Percentiles rank a stretch among this genome's conserved stretches.
phyloP scores from a whole-genome alignment of 2,329 filamentous ascomycete species.

The Neonectria hederae region DNA sequence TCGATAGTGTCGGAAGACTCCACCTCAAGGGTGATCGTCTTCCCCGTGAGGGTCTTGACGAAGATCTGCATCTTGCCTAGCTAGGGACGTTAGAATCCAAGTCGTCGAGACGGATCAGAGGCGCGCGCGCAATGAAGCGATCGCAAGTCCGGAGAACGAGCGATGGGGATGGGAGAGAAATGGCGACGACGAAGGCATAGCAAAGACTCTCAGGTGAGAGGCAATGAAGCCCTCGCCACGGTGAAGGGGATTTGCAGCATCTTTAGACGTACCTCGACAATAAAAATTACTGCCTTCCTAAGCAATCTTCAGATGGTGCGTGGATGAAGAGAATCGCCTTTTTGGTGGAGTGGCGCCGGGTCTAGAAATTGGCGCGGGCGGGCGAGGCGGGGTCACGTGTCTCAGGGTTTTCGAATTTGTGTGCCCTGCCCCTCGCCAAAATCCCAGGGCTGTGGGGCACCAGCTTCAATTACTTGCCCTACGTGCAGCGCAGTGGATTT shows the following conservation, averaged over 20 bases:
- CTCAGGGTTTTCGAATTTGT: constrained; percentile 39
- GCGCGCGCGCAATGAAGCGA: constrained; percentile 18
- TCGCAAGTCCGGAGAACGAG: constrained; percentile 24
- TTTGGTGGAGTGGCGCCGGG: constrained; percentile 45
- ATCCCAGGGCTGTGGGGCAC: constrained; percentile 1
- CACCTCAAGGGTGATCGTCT: constrained; percentile 99
- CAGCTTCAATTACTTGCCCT: constrained; percentile 32
- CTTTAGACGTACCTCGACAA: constrained; percentile 71
- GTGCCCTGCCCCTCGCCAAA: constrained; percentile 30
- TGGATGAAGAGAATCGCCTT: constrained; percentile 45
- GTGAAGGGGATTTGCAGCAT: constrained; percentile 53
- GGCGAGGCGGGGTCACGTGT: constrained; percentile 42
- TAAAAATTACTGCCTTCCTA: constrained; percentile 68
- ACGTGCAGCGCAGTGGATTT: constrained; percentile 31
- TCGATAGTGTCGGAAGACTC: constrained; percentile 99
- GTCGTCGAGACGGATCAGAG: constrained; percentile 14
- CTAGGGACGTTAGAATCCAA: constrained; percentile 54
- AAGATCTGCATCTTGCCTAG: constrained; percentile 80
- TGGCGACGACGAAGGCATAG: constrained; percentile 19
- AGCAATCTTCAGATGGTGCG: constrained; percentile 67
- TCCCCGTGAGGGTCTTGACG: constrained; percentile 93
- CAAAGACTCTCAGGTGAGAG: constrained; percentile 47
- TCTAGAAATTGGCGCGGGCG: constrained; percentile 40
- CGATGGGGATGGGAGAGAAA: constrained; percentile 8
- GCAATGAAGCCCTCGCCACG: constrained; percentile 44